Percentiles rank a stretch among this genome's conserved stretches.
These are phyloP conservation scores for Samsoniella hepiali DNA, from an alignment of 2,329 filamentous ascomycete genomes.

Conservation along the genomic window DNA sequence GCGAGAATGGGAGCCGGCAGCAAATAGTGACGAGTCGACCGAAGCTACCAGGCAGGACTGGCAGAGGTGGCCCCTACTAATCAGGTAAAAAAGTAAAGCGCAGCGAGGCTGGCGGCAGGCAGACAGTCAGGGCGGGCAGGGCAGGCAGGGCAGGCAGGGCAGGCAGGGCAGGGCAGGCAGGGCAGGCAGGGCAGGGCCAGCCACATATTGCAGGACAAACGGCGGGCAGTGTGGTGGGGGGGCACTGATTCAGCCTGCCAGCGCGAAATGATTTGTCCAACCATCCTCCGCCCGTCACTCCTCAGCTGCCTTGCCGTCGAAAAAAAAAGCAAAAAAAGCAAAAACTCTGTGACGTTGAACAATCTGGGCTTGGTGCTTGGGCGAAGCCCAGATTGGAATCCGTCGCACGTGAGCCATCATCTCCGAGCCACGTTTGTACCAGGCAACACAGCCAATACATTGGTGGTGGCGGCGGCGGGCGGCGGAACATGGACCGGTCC, in stretches of 20 bases:
- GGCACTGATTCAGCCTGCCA: background rate
- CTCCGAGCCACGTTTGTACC: background rate
- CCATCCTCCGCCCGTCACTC: background rate
- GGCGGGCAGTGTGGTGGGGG: background rate
- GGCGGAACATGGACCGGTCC: background rate
- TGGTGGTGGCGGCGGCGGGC: background rate
- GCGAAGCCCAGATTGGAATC: background rate
- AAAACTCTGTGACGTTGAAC: background rate
- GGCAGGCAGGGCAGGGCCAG: background rate
- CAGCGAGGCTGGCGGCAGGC: background rate
- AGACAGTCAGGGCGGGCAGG: background rate
- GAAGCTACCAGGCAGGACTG: background rate
- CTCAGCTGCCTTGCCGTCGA: background rate
- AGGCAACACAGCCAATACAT: background rate
- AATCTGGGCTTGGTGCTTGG: background rate
- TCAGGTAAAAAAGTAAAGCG: background rate
- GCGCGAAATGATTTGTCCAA: background rate
- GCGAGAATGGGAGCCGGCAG: background rate
- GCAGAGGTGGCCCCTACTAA: background rate
- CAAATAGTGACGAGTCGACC: background rate
- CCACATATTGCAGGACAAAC: background rate
- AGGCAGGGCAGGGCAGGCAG: no score
- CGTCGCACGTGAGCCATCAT: slow-evolving; percentile 10
- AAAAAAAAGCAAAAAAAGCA: background rate
- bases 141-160: background rate